phyloP scores from a whole-genome alignment of 2,329 filamentous ascomycete genomes.

The Fusarium clavum region DNA sequence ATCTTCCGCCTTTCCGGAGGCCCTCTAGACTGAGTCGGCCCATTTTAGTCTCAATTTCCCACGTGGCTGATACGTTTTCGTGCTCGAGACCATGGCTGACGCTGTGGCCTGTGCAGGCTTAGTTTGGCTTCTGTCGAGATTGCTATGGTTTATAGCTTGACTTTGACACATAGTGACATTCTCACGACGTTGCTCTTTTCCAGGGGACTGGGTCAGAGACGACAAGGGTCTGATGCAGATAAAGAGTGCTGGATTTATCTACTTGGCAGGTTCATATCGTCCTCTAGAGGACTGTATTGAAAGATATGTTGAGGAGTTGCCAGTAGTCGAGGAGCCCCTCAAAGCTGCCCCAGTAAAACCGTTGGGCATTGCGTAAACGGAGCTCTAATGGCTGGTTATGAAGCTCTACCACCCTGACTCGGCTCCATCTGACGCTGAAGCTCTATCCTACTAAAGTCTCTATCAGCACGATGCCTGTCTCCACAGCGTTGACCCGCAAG shows the following conservation, averaged over 20 bases:
- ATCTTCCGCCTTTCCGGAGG: not conserved
- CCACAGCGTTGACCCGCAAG: no score
- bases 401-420: not conserved
- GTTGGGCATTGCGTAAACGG: not conserved
- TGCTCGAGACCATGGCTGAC: not conserved
- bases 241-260: not conserved
- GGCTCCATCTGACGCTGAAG: not conserved
- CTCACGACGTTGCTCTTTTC: not conserved
- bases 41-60: not conserved
- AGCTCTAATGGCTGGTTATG: not conserved
- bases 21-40: not conserved
- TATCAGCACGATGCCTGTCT: not conserved
- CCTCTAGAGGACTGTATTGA: not conserved
- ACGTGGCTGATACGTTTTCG: constrained; percentile 26
- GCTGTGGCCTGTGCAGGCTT: not conserved
- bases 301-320: not conserved
- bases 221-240: not conserved
- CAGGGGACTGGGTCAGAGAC: not conserved
- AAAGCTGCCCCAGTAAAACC: not conserved
- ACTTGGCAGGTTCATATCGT: not conserved
- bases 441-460: not conserved
- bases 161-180: not conserved
- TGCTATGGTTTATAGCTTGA: not conserved
- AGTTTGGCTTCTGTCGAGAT: not conserved
- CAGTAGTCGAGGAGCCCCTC: not conserved